Conservation (phyloP, 2,329 filamentous ascomycete species). For the Penicillium frequentans region DNA sequence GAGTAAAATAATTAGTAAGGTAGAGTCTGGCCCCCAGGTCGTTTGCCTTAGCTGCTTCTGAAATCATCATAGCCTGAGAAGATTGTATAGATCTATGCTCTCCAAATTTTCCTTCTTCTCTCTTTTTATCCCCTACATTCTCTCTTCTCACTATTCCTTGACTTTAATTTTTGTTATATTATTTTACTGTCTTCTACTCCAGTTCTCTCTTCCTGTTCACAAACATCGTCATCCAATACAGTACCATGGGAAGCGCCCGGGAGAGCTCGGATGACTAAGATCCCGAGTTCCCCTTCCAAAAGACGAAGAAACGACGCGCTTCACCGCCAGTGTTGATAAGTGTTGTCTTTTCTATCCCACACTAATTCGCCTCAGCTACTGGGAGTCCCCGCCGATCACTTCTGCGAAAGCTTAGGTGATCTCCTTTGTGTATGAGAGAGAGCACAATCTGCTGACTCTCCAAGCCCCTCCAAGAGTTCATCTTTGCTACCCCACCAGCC, state of each 20-base stretch:
- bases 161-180: not conserved
- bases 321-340: conserved; percentile 8
- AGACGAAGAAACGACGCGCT: conserved; percentile 1
- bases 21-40: no score
- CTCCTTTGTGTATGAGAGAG: not conserved
- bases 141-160: not conserved
- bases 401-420: not conserved
- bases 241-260: not conserved
- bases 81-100: no score
- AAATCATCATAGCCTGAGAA: no score
- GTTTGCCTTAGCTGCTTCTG: no score
- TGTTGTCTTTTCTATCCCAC: not conserved
- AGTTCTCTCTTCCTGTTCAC: not conserved
- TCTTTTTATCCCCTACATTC: not conserved
- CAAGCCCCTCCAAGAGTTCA: conserved; percentile 3
- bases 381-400: not conserved
- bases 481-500: conserved; percentile 7
- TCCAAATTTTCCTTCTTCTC: no score
- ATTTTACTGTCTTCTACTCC: not conserved
- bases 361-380: not conserved
- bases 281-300: not conserved
- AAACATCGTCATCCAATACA: not conserved
- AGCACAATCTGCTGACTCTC: not conserved
- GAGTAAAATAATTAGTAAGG: no score
- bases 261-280: conserved; percentile 7